phyloP scores from a whole-genome alignment of 2,329 filamentous ascomycete genomes.

The Colletotrichum incanum region DNA sequence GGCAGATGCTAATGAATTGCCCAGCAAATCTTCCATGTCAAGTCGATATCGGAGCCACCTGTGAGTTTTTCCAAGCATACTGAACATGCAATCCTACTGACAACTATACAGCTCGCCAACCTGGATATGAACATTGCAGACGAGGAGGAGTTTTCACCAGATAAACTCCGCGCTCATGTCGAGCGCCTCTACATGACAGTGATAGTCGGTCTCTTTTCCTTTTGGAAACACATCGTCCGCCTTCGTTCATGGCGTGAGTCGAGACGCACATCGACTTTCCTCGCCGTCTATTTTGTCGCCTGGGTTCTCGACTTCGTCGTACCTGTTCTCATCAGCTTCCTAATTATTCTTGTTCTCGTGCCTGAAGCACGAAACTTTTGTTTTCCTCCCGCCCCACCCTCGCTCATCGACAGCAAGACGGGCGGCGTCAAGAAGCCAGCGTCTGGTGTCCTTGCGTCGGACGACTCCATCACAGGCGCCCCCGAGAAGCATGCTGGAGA shows the following conservation, averaged over 20 bases:
- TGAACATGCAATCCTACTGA: neutral
- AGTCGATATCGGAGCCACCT: slow-evolving; percentile 67
- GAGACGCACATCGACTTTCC: slow-evolving; percentile 76
- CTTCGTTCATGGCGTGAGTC: slow-evolving; percentile 86
- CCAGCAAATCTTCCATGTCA: slow-evolving; percentile 76
- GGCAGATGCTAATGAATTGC: slow-evolving; percentile 52
- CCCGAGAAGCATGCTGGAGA: slow-evolving; percentile 88
- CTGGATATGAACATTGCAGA: slow-evolving; percentile 87
- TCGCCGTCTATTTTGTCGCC: slow-evolving; percentile 70
- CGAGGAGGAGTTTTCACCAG: slow-evolving; percentile 87
- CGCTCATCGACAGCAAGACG: slow-evolving; percentile 78
- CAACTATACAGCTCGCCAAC: slow-evolving; percentile 66
- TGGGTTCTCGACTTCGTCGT: slow-evolving; percentile 83
- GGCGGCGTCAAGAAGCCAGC: slow-evolving; percentile 85
- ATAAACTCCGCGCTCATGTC: slow-evolving; percentile 83
- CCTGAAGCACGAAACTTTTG: slow-evolving; percentile 74
- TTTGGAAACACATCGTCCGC: slow-evolving; percentile 82
- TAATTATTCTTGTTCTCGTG: slow-evolving; percentile 77
- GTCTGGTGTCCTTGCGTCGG: slow-evolving; percentile 81
- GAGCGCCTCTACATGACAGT: slow-evolving; percentile 89
- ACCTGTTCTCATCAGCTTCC: slow-evolving; percentile 70
- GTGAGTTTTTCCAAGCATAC: slow-evolving; percentile 60
- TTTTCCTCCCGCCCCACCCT: slow-evolving; percentile 84
- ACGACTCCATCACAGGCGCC: slow-evolving; percentile 84
- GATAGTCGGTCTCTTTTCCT: slow-evolving; percentile 75